Percentiles rank a stretch among this genome's conserved stretches.
phyloP scores from a whole-genome alignment of 2,329 filamentous ascomycete genomes.

The Pseudohalonectria lignicola region DNA sequence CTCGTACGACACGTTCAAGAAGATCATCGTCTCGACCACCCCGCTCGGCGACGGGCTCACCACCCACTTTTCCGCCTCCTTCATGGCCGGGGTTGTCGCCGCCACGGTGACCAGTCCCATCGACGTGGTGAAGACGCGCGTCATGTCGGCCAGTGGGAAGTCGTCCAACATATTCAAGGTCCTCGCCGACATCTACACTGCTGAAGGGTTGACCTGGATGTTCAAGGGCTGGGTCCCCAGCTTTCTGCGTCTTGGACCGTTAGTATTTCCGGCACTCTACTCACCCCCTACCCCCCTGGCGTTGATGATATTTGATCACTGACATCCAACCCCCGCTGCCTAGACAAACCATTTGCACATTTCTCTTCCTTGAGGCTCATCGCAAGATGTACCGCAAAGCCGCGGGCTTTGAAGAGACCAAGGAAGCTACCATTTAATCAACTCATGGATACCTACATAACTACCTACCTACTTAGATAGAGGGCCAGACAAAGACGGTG shows the following conservation, averaged over 20 bases:
- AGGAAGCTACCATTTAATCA: too few species aligned
- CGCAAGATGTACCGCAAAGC: conserved; percentile 61
- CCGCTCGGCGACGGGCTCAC: conserved; percentile 58
- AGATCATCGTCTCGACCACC: conserved; percentile 52
- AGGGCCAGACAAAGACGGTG: too few species aligned
- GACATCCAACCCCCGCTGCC: not conserved
- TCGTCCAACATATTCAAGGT: conserved; percentile 44
- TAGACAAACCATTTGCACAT: conserved; percentile 76
- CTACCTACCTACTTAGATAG: too few species aligned
- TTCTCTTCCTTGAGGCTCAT: conserved; percentile 78
- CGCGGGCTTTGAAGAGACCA: conserved; percentile 26
- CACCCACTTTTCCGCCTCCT: conserved; percentile 68
- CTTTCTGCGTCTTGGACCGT: conserved; percentile 54
- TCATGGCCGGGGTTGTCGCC: conserved; percentile 71
- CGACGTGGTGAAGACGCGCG: conserved; percentile 79
- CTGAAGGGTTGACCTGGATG: conserved; percentile 71
- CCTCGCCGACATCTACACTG: conserved; percentile 54
- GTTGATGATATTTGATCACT: too few species aligned
- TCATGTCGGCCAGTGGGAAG: conserved; percentile 58
- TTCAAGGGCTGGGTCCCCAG: conserved; percentile 86
- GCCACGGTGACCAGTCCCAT: conserved; percentile 78
- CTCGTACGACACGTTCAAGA: conserved; percentile 76
- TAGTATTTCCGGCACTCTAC: conserved; percentile 24
- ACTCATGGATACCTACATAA: too few species aligned
- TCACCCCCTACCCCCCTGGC: not conserved